phyloP scores from a whole-genome alignment of 257 asterid genomes.

The Anisodus tanguticus region DNA sequence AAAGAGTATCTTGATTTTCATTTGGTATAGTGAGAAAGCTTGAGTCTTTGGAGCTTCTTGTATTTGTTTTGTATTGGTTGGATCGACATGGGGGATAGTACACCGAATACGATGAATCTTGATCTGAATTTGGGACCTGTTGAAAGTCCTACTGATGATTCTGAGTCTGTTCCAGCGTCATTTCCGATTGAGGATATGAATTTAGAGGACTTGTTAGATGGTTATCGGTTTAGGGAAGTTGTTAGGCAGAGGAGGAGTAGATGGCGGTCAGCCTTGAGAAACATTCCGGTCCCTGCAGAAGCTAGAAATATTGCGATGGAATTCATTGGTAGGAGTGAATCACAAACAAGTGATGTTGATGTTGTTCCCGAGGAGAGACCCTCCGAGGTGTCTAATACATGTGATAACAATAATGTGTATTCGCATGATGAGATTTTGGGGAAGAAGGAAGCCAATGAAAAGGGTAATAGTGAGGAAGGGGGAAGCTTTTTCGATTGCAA shows the following conservation, averaged over 20 bases:
- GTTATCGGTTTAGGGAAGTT: conserved; percentile 56
- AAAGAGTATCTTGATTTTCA: conserved; percentile 28
- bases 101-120: conserved; percentile 70
- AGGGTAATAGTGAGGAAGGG: conserved; percentile 60
- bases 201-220: conserved; percentile 72
- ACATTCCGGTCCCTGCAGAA: conserved; percentile 65
- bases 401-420: conserved; percentile 56
- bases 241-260: conserved; percentile 63
- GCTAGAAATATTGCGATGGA: conserved; percentile 70
- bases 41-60: conserved; percentile 25
- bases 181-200: conserved; percentile 59
- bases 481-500: conserved; percentile 91
- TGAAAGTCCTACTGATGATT: conserved; percentile 60
- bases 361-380: conserved; percentile 59
- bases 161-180: conserved; percentile 46
- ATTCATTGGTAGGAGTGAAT: conserved; percentile 51
- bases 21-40: conserved; percentile 33
- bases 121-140: conserved; percentile 94
- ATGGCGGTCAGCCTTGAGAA: conserved; percentile 77
- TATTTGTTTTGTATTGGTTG: conserved; percentile 1
- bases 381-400: conserved; percentile 46
- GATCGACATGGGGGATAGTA: conserved; percentile 64
- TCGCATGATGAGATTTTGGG: conserved; percentile 53
- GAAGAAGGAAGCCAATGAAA: conserved; percentile 66
- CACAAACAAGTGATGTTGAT: conserved; percentile 82